phyloP scores from a whole-genome alignment of 352 stramenopile species.

The Saprolegnia diclina region DNA sequence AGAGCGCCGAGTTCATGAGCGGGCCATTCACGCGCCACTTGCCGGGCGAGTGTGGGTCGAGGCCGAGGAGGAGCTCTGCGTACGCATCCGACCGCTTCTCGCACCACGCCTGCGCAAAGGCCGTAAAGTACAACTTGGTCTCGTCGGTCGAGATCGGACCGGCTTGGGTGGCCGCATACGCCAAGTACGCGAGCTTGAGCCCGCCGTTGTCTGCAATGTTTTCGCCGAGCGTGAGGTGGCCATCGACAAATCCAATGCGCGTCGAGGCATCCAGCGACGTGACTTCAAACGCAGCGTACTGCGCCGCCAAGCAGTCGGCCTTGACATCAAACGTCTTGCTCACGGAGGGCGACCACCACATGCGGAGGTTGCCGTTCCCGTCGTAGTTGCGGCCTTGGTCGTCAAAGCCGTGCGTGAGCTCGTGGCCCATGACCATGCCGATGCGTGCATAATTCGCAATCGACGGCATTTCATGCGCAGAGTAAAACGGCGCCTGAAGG shows the following conservation, averaged over 20 bases:
- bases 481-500: conserved; percentile 72
- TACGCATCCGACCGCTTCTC: conserved; percentile 21
- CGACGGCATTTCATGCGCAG: conserved; percentile 59
- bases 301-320: conserved; percentile 25
- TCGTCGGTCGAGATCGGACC: conserved; percentile 15
- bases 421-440: conserved; percentile 75
- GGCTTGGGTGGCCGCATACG: conserved; percentile 25
- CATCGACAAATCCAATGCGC: conserved; percentile 41
- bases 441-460: conserved; percentile 91
- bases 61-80: conserved; percentile 7
- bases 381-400: conserved; percentile 73
- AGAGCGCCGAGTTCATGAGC: conserved; percentile 28
- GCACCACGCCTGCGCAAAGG: conserved; percentile 31
- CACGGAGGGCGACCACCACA: conserved; percentile 62
- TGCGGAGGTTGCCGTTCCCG: conserved; percentile 52
- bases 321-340: conserved; percentile 25
- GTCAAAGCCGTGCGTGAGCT: conserved; percentile 91
- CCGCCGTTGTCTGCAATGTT: conserved; percentile 71
- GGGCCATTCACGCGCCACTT: conserved; percentile 30
- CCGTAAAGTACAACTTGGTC: conserved; percentile 29
- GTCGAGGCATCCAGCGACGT: background rate
- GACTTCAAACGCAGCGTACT: conserved; percentile 24
- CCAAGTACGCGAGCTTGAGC: conserved; percentile 45
- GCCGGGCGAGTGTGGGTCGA: conserved; percentile 26
- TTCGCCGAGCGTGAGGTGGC: conserved; percentile 58